These are phyloP conservation scores for Phytophthora megakarya DNA, from an alignment of 352 stramenopile genomes.

Conservation along the genomic window DNA sequence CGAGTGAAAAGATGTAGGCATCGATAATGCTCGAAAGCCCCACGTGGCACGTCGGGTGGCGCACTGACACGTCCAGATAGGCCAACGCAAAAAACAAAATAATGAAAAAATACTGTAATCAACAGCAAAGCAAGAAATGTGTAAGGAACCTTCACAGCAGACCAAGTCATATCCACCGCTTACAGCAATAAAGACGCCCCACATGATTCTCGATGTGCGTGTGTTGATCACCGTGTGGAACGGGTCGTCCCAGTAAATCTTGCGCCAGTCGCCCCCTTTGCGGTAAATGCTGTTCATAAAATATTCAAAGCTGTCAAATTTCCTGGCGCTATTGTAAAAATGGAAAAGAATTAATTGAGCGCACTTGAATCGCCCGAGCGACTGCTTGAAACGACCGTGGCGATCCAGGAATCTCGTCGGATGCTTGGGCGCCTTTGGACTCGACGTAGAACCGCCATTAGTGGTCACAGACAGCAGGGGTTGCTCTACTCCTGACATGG, in stretches of 20 bases:
- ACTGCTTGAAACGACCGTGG: conserved; percentile 68
- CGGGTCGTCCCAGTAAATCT: conserved; percentile 85
- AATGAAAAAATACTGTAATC: conserved; percentile 72
- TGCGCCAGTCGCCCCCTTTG: conserved; percentile 77
- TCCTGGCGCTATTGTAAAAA: conserved; percentile 5
- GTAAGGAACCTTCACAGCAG: background rate
- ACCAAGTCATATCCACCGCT: conserved; percentile 16
- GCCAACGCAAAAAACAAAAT: conserved; percentile 82
- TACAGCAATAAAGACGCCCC: conserved; percentile 77
- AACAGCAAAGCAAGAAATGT: background rate
- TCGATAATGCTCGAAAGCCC: conserved; percentile 78
- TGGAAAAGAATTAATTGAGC: conserved; percentile 23
- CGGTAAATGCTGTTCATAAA: conserved; percentile 52
- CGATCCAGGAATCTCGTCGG: conserved; percentile 65
- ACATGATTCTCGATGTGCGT: conserved; percentile 78
- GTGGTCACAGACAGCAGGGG: conserved; percentile 42
- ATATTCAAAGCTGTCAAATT: conserved; percentile 14
- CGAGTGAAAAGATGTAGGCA: conserved; percentile 87
- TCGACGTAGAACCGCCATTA: conserved; percentile 1
- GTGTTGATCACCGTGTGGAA: conserved; percentile 91
- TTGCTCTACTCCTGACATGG: conserved; percentile 41
- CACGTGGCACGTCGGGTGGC: conserved; percentile 70
- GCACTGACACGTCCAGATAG: conserved; percentile 73
- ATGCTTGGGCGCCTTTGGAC: conserved; percentile 11
- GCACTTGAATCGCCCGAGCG: conserved; percentile 70